Evolutionary conservation across 768 basidiomycete genomes (phyloP), one percentile per base, ranked within the genome.

Genomic region (Leccinum broughii): DNA sequence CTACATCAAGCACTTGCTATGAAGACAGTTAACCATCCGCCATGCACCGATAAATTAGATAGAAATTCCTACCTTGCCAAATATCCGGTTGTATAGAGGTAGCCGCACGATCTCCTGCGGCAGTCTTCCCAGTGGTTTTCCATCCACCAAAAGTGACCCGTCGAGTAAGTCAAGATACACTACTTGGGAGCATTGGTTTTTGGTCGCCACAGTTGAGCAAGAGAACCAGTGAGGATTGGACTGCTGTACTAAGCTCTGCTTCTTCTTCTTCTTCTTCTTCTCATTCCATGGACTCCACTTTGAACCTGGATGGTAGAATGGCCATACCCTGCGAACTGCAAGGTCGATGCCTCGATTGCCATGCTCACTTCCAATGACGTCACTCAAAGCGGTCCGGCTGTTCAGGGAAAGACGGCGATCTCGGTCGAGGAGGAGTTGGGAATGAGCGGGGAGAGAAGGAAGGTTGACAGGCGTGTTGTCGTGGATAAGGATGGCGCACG

Each of bases 101-200:
- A 65, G 71, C 3, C 37, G 53, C 35, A 54, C 51, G 41, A 74
- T 64, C 3, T 17, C 51, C 3, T 26, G 28, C 0, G 74, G 72
- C 3, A 74, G 61, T 26, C 65, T 60, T 0, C 67, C 69, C 53
- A 75, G 22, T 0, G 66, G 60, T n/a, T 63, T 67, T 3, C 67
- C 73, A 3, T 75, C 58, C 3, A 70, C 61, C 15, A 70, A 50
- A 17, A 74, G 64, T 2, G 61, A 54, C 2, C 71, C 73, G 11
- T 66, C 64, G 0, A 72, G 51, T 17, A 72, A 9, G 37, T 74
- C 64, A 9, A 66, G 41, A n/a, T 67, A 56, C 6, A 74, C 66
- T 4, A 13, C 30, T 28, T 72, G 72, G 1, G 72, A 64, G 6
- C n/a, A 28, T 22, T 64, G 62, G 5, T 15, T 20, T 8, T 7